Base-by-base conservation (phyloP, 2,329 filamentous ascomycete genomes). In the Claviceps digitariae region DNA sequence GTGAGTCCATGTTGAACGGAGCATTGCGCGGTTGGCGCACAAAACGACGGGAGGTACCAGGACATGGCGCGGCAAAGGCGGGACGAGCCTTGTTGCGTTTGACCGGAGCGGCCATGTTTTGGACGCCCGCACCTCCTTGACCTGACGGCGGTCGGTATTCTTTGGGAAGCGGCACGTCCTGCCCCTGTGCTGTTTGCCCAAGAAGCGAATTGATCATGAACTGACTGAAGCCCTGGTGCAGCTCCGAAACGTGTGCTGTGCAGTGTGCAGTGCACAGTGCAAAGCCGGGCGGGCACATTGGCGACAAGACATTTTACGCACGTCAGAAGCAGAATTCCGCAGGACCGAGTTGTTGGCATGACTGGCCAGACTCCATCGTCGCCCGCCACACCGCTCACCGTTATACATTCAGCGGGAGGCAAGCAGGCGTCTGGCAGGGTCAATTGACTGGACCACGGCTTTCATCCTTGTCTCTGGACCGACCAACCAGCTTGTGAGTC, bases 41-140 rank as follows among this genome's bases (percentile, higher is more conserved):
- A 21, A 52, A 52, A 25, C 36, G 36, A 20, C 34, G 23, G 52
- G 31, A 43, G 34, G 50, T 52, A 48, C 55, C 52, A 48, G 53
- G 50, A 55, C 48, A 53, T 43, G 53, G 54, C 58, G 59, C 59
- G 61, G 64, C 58, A 61, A 62, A 58, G 61, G 64, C 64, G 64
- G 64, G 64, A 67, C 58, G 64, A 66, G 62, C 64, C 64, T 67
- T 66, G 60, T 62, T 60, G 58, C 58, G 61, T 48, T 46, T 49
- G 48, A 46, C 34, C 29, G 34, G 48, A 41, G 41, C 34, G 27
- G 31, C 45, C 48, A 31, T 6, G n/a, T 43, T 17, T 48, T 31
- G 41, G 29, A 46, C 36, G 45, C 41, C 46, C 36, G 36, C 36
- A 36, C 25, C 25, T 43, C 38, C 38, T n/a, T 40, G 34, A 4